phyloP scores from a whole-genome alignment of 2,329 filamentous ascomycete genomes.

The Curvularia spicifera region DNA sequence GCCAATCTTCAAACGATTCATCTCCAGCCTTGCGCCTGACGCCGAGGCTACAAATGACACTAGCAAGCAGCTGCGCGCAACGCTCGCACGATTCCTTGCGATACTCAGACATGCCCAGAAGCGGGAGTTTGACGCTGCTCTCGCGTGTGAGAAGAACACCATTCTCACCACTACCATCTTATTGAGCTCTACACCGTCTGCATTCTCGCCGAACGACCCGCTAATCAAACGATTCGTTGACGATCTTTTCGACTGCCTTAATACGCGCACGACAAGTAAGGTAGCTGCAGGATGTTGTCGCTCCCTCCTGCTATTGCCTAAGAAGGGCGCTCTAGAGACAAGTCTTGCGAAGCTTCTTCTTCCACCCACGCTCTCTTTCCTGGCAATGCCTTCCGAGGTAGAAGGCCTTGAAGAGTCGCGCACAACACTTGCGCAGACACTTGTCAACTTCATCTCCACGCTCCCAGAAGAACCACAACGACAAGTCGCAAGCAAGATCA shows the following conservation, averaged over 20 bases:
- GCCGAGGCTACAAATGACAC: conserved; percentile 57
- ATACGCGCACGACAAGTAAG: conserved; percentile 80
- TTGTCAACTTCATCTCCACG: conserved; percentile 72
- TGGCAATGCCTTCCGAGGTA: conserved; percentile 65
- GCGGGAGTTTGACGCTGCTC: conserved; percentile 75
- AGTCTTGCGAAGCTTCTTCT: conserved; percentile 77
- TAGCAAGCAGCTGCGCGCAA: conserved; percentile 77
- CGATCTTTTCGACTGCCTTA: conserved; percentile 84
- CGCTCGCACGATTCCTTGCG: conserved; percentile 79
- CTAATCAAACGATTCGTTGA: conserved; percentile 76
- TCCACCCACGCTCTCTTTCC: conserved; percentile 77
- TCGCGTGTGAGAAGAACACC: conserved; percentile 91
- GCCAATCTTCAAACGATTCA: conserved; percentile 89
- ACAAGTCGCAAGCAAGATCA: conserved; percentile 70
- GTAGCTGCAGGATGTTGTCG: conserved; percentile 90
- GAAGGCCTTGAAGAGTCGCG: conserved; percentile 83
- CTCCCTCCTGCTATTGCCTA: conserved; percentile 74
- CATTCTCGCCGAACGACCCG: conserved; percentile 75
- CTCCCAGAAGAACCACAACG: conserved; percentile 38
- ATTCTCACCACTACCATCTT: conserved; percentile 88
- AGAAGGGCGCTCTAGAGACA: conserved; percentile 52
- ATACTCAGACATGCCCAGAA: conserved; percentile 80
- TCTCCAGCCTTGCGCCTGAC: conserved; percentile 70
- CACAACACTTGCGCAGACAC: conserved; percentile 71
- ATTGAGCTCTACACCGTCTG: conserved; percentile 78